Evolutionary conservation across 148 eudicot genomes (phyloP), one percentile per base, ranked within the genome.

Genomic region (Agrostemma githago): DNA sequence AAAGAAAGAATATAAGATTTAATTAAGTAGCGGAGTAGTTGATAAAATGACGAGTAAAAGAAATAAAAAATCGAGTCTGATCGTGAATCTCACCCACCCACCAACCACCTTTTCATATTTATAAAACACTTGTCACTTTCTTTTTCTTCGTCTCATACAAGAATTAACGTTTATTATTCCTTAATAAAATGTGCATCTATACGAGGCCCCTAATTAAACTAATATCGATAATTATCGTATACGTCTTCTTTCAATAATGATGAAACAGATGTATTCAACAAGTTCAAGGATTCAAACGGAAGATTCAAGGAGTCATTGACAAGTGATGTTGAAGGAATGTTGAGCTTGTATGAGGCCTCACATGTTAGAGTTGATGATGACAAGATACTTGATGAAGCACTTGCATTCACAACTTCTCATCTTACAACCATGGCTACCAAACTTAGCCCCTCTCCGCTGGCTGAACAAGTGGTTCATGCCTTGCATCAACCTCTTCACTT

Each of bases 341-440:
- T 84, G 48, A 84, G 80, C 76, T 78, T 84, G 43, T 84, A 68
- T 14, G 86, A 84, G 70, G 84, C 86, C 2, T 16, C 80, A 1
- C 69, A 75, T 42, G 66, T 84, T 12, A 59, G 80, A 58, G 39
- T 72, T 48, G 77, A 68, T 14, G 80, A 72, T 11, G 86, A 84
- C 53, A 73, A 68, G 10, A 72, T 84, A 68, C 58, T 84, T 2
- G 84, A 81, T 44, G 78, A 83, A 60, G 80, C 86, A n/a, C 26
- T 72, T 0, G 41, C 34, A 15, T 81, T 78, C 44, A 75, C 84
- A 16, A 72, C 87, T 12, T 17, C 85, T 44, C 72, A 77, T 83
- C 81, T 86, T 7, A 72, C 40, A 40, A 48, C 54, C 0, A 19
- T 59, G 42, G 62, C 72, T 4, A 48, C 62, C 1, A 38, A 64